Conservation (phyloP, 1,284 basidiomycete species). For the Ceratobasidium sp. region DNA sequence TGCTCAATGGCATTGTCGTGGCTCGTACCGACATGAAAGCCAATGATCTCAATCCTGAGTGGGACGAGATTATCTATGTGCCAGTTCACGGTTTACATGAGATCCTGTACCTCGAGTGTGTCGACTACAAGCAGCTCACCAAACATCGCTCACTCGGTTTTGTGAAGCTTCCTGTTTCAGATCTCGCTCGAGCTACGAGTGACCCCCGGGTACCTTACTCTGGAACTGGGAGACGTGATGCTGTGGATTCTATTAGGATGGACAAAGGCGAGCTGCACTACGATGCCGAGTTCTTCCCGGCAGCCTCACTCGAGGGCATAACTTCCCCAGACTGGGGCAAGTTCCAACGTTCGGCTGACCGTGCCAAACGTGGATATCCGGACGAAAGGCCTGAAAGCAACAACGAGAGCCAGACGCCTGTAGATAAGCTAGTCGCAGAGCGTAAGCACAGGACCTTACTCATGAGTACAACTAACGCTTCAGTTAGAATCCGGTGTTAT, state of each 20-base stretch:
- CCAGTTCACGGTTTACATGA: conserved; percentile 54
- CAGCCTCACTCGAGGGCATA: conserved; percentile 76
- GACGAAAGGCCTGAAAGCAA: conserved; percentile 48
- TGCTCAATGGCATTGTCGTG: conserved; percentile 74
- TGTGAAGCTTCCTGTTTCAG: conserved; percentile 75
- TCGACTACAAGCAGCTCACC: conserved; percentile 94
- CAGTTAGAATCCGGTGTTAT: conserved; percentile 86
- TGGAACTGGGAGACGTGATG: conserved; percentile 72
- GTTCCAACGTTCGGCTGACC: conserved; percentile 53
- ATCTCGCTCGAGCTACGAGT: conserved; percentile 64
- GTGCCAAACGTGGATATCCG: conserved; percentile 42
- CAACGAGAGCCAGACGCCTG: conserved; percentile 51
- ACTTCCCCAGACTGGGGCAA: conserved; percentile 69
- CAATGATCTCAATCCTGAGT: conserved; percentile 91
- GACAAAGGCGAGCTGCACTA: conserved; percentile 86
- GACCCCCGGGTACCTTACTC: conserved; percentile 68
- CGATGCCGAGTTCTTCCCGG: conserved; percentile 87
- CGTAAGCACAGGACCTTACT: conserved; percentile 69
- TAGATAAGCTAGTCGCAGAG: conserved; percentile 69
- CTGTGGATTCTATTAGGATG: conserved; percentile 71
- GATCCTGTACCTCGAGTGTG: conserved; percentile 84
- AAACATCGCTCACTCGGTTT: conserved; percentile 88
- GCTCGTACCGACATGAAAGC: conserved; percentile 87
- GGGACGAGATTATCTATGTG: conserved; percentile 93
- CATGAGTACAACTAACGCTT: conserved; percentile 1